Evolutionary conservation across 768 basidiomycete species (phyloP), one percentile per base, ranked within the genome.

Genomic region (Paxillus involutus): DNA sequence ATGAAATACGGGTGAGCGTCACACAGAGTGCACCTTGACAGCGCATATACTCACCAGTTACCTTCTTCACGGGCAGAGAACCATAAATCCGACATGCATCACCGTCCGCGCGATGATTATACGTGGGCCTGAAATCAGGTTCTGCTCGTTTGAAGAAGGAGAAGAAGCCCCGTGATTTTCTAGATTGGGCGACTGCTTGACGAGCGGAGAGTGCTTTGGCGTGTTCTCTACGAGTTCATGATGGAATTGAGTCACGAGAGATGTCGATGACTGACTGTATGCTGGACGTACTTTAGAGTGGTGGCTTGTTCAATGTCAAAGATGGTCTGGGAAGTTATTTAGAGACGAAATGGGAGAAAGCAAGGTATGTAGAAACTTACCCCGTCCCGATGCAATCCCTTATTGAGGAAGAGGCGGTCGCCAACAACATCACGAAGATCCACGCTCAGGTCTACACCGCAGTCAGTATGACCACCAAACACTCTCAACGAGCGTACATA

Each of bases 361-460:
- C 26, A 19, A 39, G 16, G 21, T 14, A 43, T 35, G 12, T 14
- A 42, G 24, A 30, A 49, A 75, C 82, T 56, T 65, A 91, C 90
- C 39, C 94, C 93, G 63, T 99, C 95, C 51, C 93, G 84, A 53
- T 78, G 83, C 64, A 98, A 84, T 24, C 83, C 84, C 55, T 81
- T 78, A 62, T 83, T 94, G 54, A 98, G 80, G 67, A 88, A 89
- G 32, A 99, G 65, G 40, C 96, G 78, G 68, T 99, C 96, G 3
- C 96, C 96, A n/a, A 96, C 80, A 0, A 89, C 90, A 68, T 99
- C 96, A 53, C 94, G 78, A 56, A 99, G 68, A 67, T 98, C 96
- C 21, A 98, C 88, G 46, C 83, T 86, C 47, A 98, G 75, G 66
- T 80, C 95, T 98, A 58, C 29, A 57, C 29, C 4, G 10, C 13